phyloP scores from a whole-genome alignment of 208 protist genomes.

The Trypanosoma boissoni region DNA sequence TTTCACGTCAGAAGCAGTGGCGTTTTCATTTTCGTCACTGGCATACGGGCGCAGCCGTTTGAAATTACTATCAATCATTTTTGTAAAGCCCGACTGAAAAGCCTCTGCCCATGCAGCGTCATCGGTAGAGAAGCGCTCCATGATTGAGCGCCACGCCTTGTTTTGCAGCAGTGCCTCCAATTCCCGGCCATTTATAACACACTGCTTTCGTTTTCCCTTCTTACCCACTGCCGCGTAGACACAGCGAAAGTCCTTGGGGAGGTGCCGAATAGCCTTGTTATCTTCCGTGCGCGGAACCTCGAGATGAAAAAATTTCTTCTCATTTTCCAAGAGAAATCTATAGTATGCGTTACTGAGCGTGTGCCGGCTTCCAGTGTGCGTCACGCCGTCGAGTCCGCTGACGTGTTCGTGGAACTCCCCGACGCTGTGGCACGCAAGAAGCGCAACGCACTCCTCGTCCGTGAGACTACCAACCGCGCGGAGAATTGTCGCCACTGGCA shows the following conservation, averaged over 20 bases:
- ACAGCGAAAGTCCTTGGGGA: conserved; percentile 59
- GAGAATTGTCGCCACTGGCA: conserved; percentile 58
- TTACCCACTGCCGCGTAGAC: conserved; percentile 37
- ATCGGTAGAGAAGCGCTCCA: conserved; percentile 55
- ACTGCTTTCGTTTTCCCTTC: conserved; percentile 39
- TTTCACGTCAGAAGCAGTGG: background rate
- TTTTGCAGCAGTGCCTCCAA: conserved; percentile 55
- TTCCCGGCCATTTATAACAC: conserved; percentile 60
- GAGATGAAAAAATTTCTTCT: conserved; percentile 50
- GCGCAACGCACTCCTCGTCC: conserved; percentile 76
- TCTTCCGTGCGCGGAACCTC: conserved; percentile 65
- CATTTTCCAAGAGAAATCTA: conserved; percentile 65
- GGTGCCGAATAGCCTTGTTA: conserved; percentile 54
- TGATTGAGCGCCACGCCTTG: conserved; percentile 48
- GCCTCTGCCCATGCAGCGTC: conserved; percentile 50
- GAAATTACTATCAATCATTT: conserved; percentile 85
- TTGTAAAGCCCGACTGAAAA: conserved; percentile 71
- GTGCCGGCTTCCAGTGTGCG: conserved; percentile 69
- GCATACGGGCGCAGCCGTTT: conserved; percentile 66
- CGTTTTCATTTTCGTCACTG: conserved; percentile 1
- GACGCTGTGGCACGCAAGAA: conserved; percentile 84
- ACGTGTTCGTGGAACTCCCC: conserved; percentile 86
- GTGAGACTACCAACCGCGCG: conserved; percentile 58
- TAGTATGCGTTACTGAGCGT: conserved; percentile 78
- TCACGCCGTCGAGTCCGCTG: conserved; percentile 63